These are phyloP conservation scores for Rhododendron williamsianum DNA, from an alignment of 148 eudicot species.

Conservation along the genomic window DNA sequence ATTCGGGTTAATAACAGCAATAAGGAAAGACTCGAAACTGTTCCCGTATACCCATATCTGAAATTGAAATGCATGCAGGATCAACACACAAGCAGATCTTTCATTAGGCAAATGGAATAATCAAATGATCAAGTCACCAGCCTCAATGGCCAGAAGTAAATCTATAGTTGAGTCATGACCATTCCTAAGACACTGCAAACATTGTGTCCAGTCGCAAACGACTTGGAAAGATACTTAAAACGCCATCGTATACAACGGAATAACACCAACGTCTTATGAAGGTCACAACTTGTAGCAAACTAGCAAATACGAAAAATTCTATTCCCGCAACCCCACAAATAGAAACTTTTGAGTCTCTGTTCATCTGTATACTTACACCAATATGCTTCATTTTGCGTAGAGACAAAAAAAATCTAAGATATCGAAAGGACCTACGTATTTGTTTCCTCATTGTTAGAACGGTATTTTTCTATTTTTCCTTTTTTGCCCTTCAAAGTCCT, in stretches of 20 bases:
- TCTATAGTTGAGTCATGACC: too few relatives aligned
- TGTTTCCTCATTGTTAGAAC: neutral
- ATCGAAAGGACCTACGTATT: neutral
- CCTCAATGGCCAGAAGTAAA: neutral
- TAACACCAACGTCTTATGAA: neutral
- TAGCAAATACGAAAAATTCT: neutral
- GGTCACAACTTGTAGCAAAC: neutral
- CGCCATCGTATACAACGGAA: neutral
- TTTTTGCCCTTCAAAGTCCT: neutral
- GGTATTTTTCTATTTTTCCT: neutral
- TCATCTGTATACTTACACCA: neutral
- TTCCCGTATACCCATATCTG: slow-evolving; percentile 86
- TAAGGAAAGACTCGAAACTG: slow-evolving; percentile 76
- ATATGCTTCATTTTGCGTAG: neutral
- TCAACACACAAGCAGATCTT: neutral
- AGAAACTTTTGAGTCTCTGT: neutral
- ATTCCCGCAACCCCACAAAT: neutral
- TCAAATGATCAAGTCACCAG: neutral
- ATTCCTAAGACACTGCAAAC: neutral
- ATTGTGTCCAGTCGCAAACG: neutral
- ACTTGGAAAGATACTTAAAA: neutral
- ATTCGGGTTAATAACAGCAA: slow-evolving; percentile 65
- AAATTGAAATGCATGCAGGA: neutral
- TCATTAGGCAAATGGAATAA: neutral
- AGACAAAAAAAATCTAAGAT: neutral